Evolutionary conservation across 1,284 basidiomycete species (phyloP), one percentile per base, ranked within the genome.

Genomic region (Apiotrichum gamsii): DNA sequence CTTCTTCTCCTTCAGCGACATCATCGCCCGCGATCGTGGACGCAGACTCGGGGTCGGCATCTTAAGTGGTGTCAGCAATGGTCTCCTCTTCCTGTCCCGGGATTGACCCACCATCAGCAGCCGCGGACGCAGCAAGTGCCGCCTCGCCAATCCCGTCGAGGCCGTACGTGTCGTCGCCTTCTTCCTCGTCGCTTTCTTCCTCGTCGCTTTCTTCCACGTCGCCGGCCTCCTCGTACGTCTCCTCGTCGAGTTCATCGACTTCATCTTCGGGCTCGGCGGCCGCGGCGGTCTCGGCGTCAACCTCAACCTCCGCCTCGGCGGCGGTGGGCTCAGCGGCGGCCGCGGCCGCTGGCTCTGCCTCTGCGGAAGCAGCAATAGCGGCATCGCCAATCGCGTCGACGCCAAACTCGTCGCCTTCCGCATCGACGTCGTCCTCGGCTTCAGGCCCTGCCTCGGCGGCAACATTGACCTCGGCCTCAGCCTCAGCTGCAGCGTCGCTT

Each of bases 401-500:
- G 15, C 50, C 50, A 28, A 41, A 51, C 34, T 44, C 42, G 42
- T 52, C 51, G 20, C 20, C 37, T 13, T n/a, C 38, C 11, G 34
- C 43, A 18, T 30, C 45, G 15, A 30, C 40, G 2, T 40, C 31
- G 13, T 60, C 34, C 69, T 72, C 45, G 67, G 67, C 23, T 61
- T 70, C 54, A 57, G 55, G n/a, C 51, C 69, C 18, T 36, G 45
- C 18, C 51, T 8, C 23, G 8, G 18, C 21, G 18, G 25, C 32
- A 13, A 37, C 34, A 9, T 11, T 21, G 19, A 11, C 35, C n/a
- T 21, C 19, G 5, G 19, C 19, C 14, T 9, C 8, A 11, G 4
- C 35, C 4, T 8, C 20, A 24, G 41, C 19, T 15, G 23, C 30
- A 14, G 13, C 31, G 15, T 16, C 24, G 36, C 25, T 8, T 33